Conservation (phyloP, 2,329 filamentous ascomycete genomes). For the Trichoderma gracile region DNA sequence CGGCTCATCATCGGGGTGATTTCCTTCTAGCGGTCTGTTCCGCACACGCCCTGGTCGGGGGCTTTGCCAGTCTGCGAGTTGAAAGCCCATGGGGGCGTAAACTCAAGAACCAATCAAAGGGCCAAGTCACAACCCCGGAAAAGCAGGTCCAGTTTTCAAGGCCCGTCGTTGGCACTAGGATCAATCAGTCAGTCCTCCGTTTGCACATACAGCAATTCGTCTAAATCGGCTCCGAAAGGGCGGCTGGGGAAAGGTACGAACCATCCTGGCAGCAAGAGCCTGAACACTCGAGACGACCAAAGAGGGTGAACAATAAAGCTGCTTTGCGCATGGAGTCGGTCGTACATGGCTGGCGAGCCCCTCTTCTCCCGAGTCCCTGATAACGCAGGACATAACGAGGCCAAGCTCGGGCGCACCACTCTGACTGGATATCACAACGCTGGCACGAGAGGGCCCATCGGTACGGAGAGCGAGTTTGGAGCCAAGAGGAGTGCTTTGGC, state of each 20-base stretch:
- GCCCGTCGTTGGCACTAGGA: conserved; percentile 14
- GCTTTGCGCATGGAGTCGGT: not conserved
- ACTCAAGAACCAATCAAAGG: conserved; percentile 7
- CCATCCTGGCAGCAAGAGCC: not conserved
- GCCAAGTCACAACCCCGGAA: conserved; percentile 16
- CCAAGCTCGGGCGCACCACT: not conserved
- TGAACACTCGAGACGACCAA: not conserved
- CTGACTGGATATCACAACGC: not conserved
- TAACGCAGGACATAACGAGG: not conserved
- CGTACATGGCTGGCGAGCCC: conserved; percentile 5
- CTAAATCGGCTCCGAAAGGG: conserved; percentile 7
- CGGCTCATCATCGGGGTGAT: conserved; percentile 25
- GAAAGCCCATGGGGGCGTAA: conserved; percentile 8
- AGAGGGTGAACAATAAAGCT: not conserved
- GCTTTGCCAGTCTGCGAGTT: not conserved
- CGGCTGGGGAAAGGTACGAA: conserved; percentile 12
- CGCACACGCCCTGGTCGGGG: conserved; percentile 15
- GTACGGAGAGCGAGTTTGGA: not conserved
- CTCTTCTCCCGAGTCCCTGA: not conserved
- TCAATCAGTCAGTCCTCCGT: conserved; percentile 19
- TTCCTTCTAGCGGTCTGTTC: conserved; percentile 13
- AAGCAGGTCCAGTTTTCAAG: conserved; percentile 23
- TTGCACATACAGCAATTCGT: conserved; percentile 5
- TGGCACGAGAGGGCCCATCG: not conserved
- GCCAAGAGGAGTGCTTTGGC: not conserved